phyloP scores from a whole-genome alignment of 495 filamentous ascomycete species.

The Neurospora sp. region DNA sequence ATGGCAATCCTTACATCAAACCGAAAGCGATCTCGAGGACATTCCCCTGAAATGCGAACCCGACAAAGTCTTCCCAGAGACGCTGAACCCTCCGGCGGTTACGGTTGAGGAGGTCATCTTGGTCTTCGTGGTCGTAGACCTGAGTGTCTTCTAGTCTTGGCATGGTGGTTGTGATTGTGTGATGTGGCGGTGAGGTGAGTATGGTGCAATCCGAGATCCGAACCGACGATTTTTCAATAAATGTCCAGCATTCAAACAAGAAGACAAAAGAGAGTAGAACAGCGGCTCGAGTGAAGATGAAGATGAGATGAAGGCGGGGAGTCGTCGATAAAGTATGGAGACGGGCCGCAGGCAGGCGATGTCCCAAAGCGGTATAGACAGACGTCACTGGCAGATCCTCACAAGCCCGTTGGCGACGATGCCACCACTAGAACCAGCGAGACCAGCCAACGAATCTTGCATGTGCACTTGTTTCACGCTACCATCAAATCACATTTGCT shows the following conservation, averaged over 20 bases:
- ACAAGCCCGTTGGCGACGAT: background rate
- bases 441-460: background rate
- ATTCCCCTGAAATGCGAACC: conserved; percentile 65
- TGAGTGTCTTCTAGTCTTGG: background rate
- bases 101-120: conserved; percentile 26
- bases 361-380: background rate
- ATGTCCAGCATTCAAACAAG: background rate
- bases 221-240: background rate
- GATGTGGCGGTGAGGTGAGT: background rate
- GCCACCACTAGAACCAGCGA: background rate
- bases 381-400: background rate
- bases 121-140: conserved; percentile 18
- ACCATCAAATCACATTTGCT: background rate
- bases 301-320: background rate
- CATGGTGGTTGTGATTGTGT: background rate
- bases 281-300: no score
- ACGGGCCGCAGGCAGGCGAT: background rate
- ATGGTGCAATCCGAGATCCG: background rate
- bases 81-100: conserved; percentile 27
- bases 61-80: conserved; percentile 52
- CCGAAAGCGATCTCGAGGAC: conserved; percentile 68
- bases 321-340: background rate
- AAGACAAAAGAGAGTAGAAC: background rate
- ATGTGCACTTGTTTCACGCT: background rate
- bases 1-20: conserved; percentile 46